These are phyloP conservation scores for Sarcocystis neurona DNA, from an alignment of 169 alveolate genomes.

Conservation along the genomic window DNA sequence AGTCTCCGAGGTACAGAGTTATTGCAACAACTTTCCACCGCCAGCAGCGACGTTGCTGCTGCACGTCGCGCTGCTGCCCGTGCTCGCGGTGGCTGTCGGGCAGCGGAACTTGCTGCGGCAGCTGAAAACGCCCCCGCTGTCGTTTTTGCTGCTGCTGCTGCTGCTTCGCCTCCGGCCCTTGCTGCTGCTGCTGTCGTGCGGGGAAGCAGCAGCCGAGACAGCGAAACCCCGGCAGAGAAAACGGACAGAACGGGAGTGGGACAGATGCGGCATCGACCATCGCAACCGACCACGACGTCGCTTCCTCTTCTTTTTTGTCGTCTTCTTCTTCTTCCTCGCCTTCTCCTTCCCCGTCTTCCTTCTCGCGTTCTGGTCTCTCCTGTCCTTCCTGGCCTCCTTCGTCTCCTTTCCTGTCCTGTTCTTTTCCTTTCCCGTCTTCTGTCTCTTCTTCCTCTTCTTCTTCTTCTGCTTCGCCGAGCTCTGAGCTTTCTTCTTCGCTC, in stretches of 20 bases:
- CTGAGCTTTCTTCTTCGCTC: no score
- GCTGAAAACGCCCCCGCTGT: no score
- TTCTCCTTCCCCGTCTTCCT: not conserved
- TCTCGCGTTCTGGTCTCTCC: not conserved
- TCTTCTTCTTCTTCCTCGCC: not conserved
- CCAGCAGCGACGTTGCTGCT: no score
- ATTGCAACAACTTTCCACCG: constrained; percentile 28
- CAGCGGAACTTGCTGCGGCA: no score
- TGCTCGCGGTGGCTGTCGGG: no score
- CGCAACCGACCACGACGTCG: not conserved
- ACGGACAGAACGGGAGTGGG: not conserved
- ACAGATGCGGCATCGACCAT: not conserved
- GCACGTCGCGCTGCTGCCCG: no score
- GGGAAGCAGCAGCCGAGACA: not conserved
- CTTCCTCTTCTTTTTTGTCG: not conserved
- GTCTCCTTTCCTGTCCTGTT: not conserved
- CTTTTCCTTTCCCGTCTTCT: not conserved
- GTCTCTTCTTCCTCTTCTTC: not conserved
- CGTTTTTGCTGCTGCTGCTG: no score
- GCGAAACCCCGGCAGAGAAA: not conserved
- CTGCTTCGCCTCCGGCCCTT: no score
- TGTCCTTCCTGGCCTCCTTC: not conserved
- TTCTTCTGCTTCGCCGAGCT: not conserved
- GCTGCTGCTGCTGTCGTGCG: no score
- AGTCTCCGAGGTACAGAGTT: not conserved